These are phyloP conservation scores for Gaeumannomyces tritici DNA, from an alignment of 2,329 filamentous ascomycete genomes.

Conservation along the genomic window DNA sequence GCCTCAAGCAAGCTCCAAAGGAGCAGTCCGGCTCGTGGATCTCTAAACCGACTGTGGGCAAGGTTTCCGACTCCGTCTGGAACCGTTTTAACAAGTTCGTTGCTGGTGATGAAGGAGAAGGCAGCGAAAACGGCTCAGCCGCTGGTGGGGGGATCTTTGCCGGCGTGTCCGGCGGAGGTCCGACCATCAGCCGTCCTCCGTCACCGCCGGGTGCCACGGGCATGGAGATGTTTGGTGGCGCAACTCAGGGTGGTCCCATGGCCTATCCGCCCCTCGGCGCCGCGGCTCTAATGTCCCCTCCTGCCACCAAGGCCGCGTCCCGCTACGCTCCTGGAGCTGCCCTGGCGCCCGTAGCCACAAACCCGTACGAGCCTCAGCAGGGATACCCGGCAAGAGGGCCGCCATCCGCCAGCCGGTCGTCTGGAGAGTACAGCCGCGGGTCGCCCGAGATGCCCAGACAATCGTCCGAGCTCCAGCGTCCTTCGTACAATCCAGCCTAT, in stretches of 20 bases:
- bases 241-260: slow-evolving; percentile 25
- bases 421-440: slow-evolving; percentile 28
- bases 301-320: slow-evolving; percentile 35
- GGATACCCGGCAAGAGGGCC: slow-evolving; percentile 18
- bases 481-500: slow-evolving; percentile 21
- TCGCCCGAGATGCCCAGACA: slow-evolving; percentile 32
- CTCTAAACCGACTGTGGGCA: slow-evolving; percentile 89
- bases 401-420: slow-evolving; percentile 33
- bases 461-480: slow-evolving; percentile 25
- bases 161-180: slow-evolving; percentile 66
- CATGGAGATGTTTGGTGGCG: slow-evolving; percentile 61
- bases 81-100: slow-evolving; percentile 96
- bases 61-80: slow-evolving; percentile 84
- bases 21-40: slow-evolving; percentile 83
- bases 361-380: slow-evolving; percentile 14
- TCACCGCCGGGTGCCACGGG: slow-evolving; percentile 54
- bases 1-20: slow-evolving; percentile 77
- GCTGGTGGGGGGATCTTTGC: slow-evolving; percentile 64
- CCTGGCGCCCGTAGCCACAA: slow-evolving; percentile 11
- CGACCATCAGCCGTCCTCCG: slow-evolving; percentile 63
- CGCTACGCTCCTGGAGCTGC: slow-evolving; percentile 35
- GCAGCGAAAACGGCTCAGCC: slow-evolving; percentile 49
- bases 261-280: slow-evolving; percentile 21
- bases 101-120: slow-evolving; percentile 74
- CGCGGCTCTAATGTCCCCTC: slow-evolving; percentile 21